Conservation (phyloP, 2,329 filamentous ascomycete species). For the Blastomyces percursus region DNA sequence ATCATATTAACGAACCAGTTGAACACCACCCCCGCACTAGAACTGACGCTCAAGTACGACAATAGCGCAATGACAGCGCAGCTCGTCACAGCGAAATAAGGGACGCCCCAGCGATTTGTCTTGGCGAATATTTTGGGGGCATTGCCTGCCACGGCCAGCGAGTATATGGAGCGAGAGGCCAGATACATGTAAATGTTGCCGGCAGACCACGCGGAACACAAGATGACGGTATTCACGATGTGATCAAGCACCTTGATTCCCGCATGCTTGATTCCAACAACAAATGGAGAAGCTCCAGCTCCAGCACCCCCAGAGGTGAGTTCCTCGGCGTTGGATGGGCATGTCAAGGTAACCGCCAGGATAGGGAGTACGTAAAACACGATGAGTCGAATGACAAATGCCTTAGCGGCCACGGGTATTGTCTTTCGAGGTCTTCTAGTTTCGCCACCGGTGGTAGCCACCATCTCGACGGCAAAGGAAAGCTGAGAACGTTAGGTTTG, state of each 20-base stretch:
- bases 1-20: conserved; percentile 15
- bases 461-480: conserved; percentile 43
- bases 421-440: conserved; percentile 35
- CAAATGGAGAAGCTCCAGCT: conserved; percentile 41
- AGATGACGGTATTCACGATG: conserved; percentile 33
- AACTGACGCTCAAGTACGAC: conserved; percentile 12
- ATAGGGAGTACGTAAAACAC: conserved; percentile 30
- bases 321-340: conserved; percentile 27
- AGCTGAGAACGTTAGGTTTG: conserved; percentile 37
- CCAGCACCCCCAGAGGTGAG: conserved; percentile 23
- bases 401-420: conserved; percentile 33
- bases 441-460: conserved; percentile 40
- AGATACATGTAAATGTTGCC: conserved; percentile 33
- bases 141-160: conserved; percentile 29
- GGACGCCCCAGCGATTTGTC: conserved; percentile 11
- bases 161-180: conserved; percentile 29
- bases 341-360: conserved; percentile 28
- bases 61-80: conserved; percentile 10
- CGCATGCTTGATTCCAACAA: conserved; percentile 39
- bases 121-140: conserved; percentile 24
- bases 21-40: conserved; percentile 11
- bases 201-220: conserved; percentile 34
- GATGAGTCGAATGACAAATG: conserved; percentile 37
- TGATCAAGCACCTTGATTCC: conserved; percentile 33
- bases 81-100: conserved; percentile 11